phyloP scores from a whole-genome alignment of 73 alveolate species.

The Paramecium tetraurelia region DNA sequence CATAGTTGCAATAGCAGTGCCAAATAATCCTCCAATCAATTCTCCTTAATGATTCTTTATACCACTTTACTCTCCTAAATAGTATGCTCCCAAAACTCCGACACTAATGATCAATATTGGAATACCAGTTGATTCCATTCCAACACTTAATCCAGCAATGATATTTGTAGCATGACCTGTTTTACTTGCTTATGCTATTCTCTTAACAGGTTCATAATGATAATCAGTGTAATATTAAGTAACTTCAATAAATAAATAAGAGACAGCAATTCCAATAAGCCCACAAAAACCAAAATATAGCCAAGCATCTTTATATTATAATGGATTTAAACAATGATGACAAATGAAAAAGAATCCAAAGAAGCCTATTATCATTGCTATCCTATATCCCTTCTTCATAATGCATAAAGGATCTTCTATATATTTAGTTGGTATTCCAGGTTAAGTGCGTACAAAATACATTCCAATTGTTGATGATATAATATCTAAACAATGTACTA shows the following conservation, averaged over 20 bases:
- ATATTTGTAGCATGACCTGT: conserved; percentile 94
- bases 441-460: conserved; percentile 75
- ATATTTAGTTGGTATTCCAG: conserved; percentile 77
- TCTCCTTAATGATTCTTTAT: conserved; percentile 63
- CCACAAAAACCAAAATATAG: conserved; percentile 71
- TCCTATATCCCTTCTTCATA: conserved; percentile 78
- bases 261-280: conserved; percentile 68
- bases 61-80: conserved; percentile 78
- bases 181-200: conserved; percentile 75
- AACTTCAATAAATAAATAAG: conserved; percentile 72
- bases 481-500: conserved; percentile 77
- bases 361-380: conserved; percentile 67
- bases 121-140: conserved; percentile 82
- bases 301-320: conserved; percentile 61
- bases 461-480: conserved; percentile 74
- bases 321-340: conserved; percentile 64
- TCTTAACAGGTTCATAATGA: conserved; percentile 82
- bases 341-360: conserved; percentile 77
- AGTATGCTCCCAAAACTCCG: conserved; percentile 78
- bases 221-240: conserved; percentile 87
- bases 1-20: conserved; percentile 96
- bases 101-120: conserved; percentile 80
- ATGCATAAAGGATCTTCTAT: conserved; percentile 79
- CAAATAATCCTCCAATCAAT: conserved; percentile 81
- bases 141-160: conserved; percentile 82